Conservation (phyloP, 2,329 filamentous ascomycete species). For the Didymella segeticola region DNA sequence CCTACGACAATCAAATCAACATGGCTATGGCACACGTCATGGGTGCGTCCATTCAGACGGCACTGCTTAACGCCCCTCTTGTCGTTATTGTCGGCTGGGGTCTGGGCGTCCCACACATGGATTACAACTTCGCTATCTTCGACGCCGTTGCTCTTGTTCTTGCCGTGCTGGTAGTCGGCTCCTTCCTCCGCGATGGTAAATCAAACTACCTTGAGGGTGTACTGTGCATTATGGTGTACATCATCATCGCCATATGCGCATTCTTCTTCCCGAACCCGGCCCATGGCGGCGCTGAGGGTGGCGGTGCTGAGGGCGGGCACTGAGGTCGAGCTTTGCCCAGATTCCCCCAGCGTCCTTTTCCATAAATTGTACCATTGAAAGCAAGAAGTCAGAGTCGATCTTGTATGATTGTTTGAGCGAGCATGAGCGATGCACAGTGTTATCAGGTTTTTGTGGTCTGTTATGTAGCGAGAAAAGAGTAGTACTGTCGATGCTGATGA, state of each 20-base stretch:
- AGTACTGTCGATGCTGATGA: neutral
- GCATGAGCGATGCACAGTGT: slow-evolving; percentile 11
- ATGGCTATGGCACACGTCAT: slow-evolving; percentile 85
- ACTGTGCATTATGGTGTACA: slow-evolving; percentile 74
- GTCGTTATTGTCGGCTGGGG: slow-evolving; percentile 87
- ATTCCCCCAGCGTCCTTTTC: too few relatives aligned
- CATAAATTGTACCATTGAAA: neutral
- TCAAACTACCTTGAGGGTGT: slow-evolving; percentile 89
- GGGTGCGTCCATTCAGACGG: slow-evolving; percentile 86
- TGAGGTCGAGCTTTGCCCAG: neutral
- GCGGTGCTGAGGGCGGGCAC: slow-evolving; percentile 25
- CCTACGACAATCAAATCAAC: slow-evolving; percentile 84
- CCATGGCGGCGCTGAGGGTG: neutral
- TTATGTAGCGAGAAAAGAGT: slow-evolving; percentile 26
- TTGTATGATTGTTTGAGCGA: slow-evolving; percentile 2
- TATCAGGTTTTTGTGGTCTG: neutral
- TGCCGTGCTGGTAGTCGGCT: slow-evolving; percentile 83
- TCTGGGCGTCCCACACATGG: slow-evolving; percentile 67
- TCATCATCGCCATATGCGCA: slow-evolving; percentile 67
- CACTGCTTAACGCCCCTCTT: slow-evolving; percentile 84
- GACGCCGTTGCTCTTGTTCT: slow-evolving; percentile 83
- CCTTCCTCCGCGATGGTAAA: slow-evolving; percentile 86
- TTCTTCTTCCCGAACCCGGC: slow-evolving; percentile 66
- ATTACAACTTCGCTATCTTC: slow-evolving; percentile 86
- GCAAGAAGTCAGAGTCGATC: neutral